Percentiles rank a stretch among this genome's conserved stretches.
Evolutionary conservation across 2,329 filamentous ascomycete genomes (phyloP).

Genomic region (Trichophyton mentagrophytes): DNA sequence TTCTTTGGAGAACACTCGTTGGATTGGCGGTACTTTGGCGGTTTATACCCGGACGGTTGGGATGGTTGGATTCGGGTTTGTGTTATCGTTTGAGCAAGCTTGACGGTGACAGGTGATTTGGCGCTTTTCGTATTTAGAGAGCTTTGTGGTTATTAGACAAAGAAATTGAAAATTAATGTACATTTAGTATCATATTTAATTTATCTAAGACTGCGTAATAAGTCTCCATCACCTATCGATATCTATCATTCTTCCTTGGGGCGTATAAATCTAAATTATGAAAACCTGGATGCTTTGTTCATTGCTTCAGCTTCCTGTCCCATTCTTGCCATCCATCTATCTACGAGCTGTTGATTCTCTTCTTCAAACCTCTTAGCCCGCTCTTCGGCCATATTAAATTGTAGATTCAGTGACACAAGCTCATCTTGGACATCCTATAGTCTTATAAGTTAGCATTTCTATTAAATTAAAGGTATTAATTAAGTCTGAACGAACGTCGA

Average conservation of each 20-base stretch:
- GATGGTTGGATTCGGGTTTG: not conserved
- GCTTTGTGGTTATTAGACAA: not conserved
- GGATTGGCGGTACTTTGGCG: not conserved
- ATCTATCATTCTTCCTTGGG: not conserved
- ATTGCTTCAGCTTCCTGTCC: constrained; percentile 75
- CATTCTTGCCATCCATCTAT: constrained; percentile 84
- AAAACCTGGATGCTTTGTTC: constrained; percentile 49
- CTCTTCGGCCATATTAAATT: constrained; percentile 76
- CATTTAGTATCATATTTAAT: not conserved
- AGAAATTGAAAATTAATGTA: not conserved
- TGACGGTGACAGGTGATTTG: not conserved
- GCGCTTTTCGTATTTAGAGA: not conserved
- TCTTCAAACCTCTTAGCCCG: constrained; percentile 56
- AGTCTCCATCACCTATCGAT: not conserved
- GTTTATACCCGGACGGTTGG: not conserved
- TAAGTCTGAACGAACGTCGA: constrained; percentile 45
- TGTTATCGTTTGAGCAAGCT: not conserved
- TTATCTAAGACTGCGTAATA: too few species aligned
- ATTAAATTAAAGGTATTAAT: not conserved
- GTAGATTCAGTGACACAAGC: constrained; percentile 72
- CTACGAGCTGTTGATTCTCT: constrained; percentile 81
- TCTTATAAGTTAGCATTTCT: not conserved
- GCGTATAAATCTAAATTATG: constrained; percentile 18
- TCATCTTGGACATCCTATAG: constrained; percentile 75
- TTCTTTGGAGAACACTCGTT: not conserved